Base-by-base conservation (phyloP, 164 flowering plant genomes). In the Berberis thunbergii region DNA sequence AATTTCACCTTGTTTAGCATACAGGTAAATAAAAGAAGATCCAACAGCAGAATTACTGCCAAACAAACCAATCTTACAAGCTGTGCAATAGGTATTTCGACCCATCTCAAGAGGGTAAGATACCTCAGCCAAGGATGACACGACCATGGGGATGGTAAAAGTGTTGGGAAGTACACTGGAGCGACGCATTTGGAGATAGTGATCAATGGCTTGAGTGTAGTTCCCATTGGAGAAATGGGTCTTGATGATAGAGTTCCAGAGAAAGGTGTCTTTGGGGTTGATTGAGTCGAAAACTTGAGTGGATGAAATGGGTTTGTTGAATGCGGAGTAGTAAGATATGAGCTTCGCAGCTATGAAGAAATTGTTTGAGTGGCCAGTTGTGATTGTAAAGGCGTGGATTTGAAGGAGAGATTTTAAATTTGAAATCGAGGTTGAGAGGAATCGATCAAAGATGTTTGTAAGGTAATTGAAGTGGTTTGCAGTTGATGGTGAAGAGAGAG, bases 181-280 rank as follows among this genome's bases (percentile, higher is more conserved):
- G 2, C 54, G 10, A 6, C 83, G 72, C 96, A 88, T 88, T 40
- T 60, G 64, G 38, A 11, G 11, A 66, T 70, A 87, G 54, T 75
- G 65, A 5, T 74, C 70, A 39, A 85, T 43, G 2, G 91, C 73
- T 57, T 68, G 43, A 8, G 43, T 10, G 73, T 77, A 80, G 3
- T 67, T 41, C 42, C 82, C 84, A 76, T 78, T 78, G 3, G 87
- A 84, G 71, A 83, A 85, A 59, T 85, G 77, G 61, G 91, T 67
- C 68, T 83, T 80, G 73, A 88, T 86, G 44, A 91, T 70, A 46
- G 96, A 85, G 67, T 85, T 88, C 93, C 94, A 91, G 3, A 88
- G 83, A 72, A 85, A 91, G 39, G 76, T 69, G 77, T 91, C 96
- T 59, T 75, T 80, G 4, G 43, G 62, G 11, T 48, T 41, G 40